phyloP scores from a whole-genome alignment of 495 filamentous ascomycete species.

The Aspergillus olivimuriae region DNA sequence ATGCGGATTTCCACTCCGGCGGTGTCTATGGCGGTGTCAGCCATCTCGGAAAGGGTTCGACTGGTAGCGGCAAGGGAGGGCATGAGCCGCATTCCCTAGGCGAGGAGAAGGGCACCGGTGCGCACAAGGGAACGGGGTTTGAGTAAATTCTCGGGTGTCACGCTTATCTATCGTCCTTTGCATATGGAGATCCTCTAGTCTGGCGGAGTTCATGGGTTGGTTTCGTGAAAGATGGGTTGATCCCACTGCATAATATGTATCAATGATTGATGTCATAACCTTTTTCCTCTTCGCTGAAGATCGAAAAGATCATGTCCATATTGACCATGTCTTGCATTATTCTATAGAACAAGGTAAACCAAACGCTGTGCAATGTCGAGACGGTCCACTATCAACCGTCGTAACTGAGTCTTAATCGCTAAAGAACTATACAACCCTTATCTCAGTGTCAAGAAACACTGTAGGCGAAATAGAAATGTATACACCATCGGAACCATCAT shows the following conservation, averaged over 20 bases:
- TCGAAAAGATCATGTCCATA: not conserved
- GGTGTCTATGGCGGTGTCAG: conserved; percentile 20
- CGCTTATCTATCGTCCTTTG: no score
- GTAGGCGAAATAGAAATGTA: no score
- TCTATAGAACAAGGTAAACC: conserved; percentile 3
- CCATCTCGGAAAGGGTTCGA: conserved; percentile 14
- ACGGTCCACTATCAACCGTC: no score
- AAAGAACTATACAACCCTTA: no score
- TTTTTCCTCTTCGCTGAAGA: not conserved
- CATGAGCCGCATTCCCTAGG: conserved; percentile 37
- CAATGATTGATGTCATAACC: not conserved
- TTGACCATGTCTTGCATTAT: not conserved
- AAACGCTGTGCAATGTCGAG: not conserved
- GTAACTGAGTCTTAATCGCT: no score
- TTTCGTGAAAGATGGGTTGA: no score
- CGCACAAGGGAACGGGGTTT: conserved; percentile 12
- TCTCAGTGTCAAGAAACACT: no score
- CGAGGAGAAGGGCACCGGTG: conserved; percentile 31
- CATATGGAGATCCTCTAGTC: no score
- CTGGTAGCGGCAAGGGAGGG: conserved; percentile 36
- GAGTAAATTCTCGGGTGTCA: no score
- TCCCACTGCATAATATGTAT: no score
- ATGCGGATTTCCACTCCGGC: conserved; percentile 26
- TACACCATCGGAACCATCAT: no score
- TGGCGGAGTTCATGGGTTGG: no score